Percentiles rank a stretch among this genome's conserved stretches.
Evolutionary conservation across 768 basidiomycete genomes (phyloP).

Genomic region (Lactarius trivialis): DNA sequence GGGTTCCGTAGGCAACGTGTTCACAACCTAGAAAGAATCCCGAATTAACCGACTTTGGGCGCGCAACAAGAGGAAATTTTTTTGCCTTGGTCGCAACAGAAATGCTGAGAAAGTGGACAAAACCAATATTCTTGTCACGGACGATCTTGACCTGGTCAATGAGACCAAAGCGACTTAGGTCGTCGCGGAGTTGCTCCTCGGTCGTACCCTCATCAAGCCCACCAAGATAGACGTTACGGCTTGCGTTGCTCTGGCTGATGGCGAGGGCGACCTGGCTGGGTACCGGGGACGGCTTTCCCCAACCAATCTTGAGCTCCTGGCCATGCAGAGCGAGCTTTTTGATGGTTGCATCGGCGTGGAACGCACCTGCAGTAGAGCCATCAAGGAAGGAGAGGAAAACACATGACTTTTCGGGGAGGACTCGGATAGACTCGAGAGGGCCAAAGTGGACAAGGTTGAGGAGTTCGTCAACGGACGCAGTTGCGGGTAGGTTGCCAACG

Average conservation of each 20-base stretch:
- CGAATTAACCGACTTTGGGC: neutral
- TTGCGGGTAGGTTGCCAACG: conserved; percentile 91
- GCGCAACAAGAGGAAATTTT: neutral
- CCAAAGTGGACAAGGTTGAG: conserved; percentile 98
- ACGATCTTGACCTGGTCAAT: conserved; percentile 99
- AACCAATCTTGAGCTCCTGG: conserved; percentile 97
- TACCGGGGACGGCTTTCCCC: conserved; percentile 92
- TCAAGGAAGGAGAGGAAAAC: conserved; percentile 99
- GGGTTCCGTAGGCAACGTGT: conserved; percentile 84
- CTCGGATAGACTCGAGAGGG: conserved; percentile 89
- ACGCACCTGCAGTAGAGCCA: conserved; percentile 85
- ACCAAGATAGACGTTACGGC: conserved; percentile 93
- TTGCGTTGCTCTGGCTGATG: conserved; percentile 88
- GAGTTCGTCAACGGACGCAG: conserved; percentile 95
- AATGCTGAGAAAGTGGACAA: conserved; percentile 97
- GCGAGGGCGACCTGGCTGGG: conserved; percentile 81
- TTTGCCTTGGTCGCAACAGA: conserved; percentile 82
- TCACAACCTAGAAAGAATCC: conserved; percentile 62
- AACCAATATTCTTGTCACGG: conserved; percentile 97
- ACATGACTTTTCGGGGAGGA: conserved; percentile 94
- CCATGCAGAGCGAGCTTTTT: conserved; percentile 91
- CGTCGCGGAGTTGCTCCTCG: conserved; percentile 88
- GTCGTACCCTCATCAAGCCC: conserved; percentile 86
- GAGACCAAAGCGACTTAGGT: conserved; percentile 85
- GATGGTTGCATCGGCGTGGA: conserved; percentile 94